Percentiles rank a stretch among this genome's conserved stretches.
These are phyloP conservation scores for Rhodotorula graminis DNA, from an alignment of 768 basidiomycete species.

Conservation along the genomic window DNA sequence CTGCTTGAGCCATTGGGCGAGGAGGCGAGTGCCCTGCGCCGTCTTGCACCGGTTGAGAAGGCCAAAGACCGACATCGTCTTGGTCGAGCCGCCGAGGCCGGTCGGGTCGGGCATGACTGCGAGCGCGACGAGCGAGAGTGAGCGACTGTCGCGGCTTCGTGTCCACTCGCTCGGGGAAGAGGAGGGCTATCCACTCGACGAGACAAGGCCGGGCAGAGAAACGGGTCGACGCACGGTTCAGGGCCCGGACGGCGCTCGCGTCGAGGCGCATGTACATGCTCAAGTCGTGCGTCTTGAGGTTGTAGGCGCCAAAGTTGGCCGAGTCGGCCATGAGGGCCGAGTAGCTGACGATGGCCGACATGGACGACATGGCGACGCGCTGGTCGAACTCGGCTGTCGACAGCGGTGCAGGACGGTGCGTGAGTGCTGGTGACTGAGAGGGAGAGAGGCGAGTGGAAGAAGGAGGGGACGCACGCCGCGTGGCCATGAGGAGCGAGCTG, in stretches of 20 bases:
- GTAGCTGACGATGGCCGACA: constrained; percentile 76
- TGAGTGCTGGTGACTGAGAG: not conserved
- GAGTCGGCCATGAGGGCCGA: constrained; percentile 71
- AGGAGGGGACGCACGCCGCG: constrained; percentile 44
- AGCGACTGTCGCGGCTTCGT: too few species aligned
- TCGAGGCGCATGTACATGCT: constrained; percentile 94
- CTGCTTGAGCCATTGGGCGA: constrained; percentile 92
- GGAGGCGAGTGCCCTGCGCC: constrained; percentile 78
- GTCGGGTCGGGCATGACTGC: constrained; percentile 38
- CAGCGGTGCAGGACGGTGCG: too few species aligned
- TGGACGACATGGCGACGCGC: constrained; percentile 69
- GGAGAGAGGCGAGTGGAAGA: not conserved
- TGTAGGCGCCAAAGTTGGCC: constrained; percentile 72
- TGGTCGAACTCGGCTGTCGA: constrained; percentile 70
- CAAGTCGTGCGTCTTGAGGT: constrained; percentile 78
- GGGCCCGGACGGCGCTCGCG: constrained; percentile 83
- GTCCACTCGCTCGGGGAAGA: too few species aligned
- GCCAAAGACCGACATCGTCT: constrained; percentile 81
- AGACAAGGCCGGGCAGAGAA: too few species aligned
- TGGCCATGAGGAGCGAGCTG: constrained; percentile 50
- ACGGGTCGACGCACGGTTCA: constrained; percentile 56
- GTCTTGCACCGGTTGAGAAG: constrained; percentile 94
- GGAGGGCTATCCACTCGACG: too few species aligned
- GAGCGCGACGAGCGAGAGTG: not conserved
- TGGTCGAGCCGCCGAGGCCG: constrained; percentile 56